Conservation (phyloP, 2,329 filamentous ascomycete genomes). For the Aspergillus sp. region DNA sequence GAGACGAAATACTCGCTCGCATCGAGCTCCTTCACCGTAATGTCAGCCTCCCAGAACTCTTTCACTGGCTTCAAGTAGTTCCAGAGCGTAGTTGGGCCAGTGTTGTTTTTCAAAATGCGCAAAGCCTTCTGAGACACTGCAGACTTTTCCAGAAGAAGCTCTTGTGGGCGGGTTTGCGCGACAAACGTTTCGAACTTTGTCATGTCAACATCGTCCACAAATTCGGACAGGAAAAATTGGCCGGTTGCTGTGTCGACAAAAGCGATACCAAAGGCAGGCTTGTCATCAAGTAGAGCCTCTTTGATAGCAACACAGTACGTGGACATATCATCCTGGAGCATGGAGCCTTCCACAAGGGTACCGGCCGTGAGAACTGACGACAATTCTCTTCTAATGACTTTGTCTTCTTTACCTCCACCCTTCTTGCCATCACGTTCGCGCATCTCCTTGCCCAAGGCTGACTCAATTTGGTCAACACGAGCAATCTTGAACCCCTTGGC, state of each 20-base stretch:
- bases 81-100: constrained; percentile 89
- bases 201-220: constrained; percentile 86
- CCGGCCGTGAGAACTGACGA: constrained; percentile 88
- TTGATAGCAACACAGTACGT: constrained; percentile 97
- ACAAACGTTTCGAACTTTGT: constrained; percentile 98
- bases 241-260: constrained; percentile 96
- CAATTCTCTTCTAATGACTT: constrained; percentile 88
- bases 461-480: constrained; percentile 94
- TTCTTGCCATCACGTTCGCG: constrained; percentile 73
- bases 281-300: constrained; percentile 67
- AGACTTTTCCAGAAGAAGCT: constrained; percentile 86
- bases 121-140: constrained; percentile 83
- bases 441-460: constrained; percentile 95
- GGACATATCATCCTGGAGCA: constrained; percentile 97
- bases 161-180: constrained; percentile 85
- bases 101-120: constrained; percentile 95
- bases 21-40: constrained; percentile 77
- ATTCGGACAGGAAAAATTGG: constrained; percentile 90
- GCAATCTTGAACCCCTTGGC: constrained; percentile 98
- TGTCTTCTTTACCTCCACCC: constrained; percentile 69
- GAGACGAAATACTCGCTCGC: constrained; percentile 75
- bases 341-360: constrained; percentile 90
- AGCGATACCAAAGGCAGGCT: constrained; percentile 84
- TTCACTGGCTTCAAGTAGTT: constrained; percentile 83
- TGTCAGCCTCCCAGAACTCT: constrained; percentile 90